Conservation (phyloP, 495 filamentous ascomycete genomes). For the Bacidia rubella region DNA sequence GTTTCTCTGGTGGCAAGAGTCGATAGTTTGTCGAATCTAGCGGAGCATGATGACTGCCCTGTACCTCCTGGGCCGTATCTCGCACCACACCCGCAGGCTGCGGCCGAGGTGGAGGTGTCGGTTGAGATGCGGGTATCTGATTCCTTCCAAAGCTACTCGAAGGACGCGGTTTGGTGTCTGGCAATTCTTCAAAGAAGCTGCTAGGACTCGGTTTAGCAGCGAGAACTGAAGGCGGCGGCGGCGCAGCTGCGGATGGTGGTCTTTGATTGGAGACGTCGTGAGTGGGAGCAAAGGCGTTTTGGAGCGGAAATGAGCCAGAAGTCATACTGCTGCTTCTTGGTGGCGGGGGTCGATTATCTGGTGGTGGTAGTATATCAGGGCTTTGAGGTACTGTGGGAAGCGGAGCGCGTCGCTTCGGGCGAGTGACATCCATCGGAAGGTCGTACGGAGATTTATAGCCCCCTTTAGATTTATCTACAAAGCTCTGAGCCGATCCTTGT, state of each 20-base stretch:
- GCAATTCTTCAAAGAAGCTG: conserved; percentile 85
- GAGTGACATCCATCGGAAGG: conserved; percentile 74
- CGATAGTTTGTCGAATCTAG: conserved; percentile 16
- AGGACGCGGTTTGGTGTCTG: conserved; percentile 43
- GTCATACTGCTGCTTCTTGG: conserved; percentile 51
- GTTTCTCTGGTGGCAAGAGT: conserved; percentile 41
- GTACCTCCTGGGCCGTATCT: conserved; percentile 15
- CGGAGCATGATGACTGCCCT: conserved; percentile 13
- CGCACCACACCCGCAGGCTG: conserved; percentile 11
- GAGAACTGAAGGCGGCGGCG: conserved; percentile 13
- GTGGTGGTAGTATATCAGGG: conserved; percentile 19
- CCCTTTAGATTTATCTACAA: conserved; percentile 74
- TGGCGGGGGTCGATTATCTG: conserved; percentile 36
- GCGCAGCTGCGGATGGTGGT: conserved; percentile 7
- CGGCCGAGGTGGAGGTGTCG: conserved; percentile 18
- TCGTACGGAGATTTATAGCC: conserved; percentile 92
- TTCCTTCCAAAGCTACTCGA: conserved; percentile 20
- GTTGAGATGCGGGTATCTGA: conserved; percentile 17
- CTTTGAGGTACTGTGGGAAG: conserved; percentile 24
- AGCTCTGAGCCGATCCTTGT: conserved; percentile 49
- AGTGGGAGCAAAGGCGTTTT: conserved; percentile 21
- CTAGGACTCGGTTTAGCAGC: conserved; percentile 17
- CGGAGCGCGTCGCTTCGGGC: conserved; percentile 45
- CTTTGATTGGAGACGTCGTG: background rate
- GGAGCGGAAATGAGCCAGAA: conserved; percentile 1